These are phyloP conservation scores for Spathaspora sp. DNA, from an alignment of 1,139 yeast genomes.

Conservation along the genomic window DNA sequence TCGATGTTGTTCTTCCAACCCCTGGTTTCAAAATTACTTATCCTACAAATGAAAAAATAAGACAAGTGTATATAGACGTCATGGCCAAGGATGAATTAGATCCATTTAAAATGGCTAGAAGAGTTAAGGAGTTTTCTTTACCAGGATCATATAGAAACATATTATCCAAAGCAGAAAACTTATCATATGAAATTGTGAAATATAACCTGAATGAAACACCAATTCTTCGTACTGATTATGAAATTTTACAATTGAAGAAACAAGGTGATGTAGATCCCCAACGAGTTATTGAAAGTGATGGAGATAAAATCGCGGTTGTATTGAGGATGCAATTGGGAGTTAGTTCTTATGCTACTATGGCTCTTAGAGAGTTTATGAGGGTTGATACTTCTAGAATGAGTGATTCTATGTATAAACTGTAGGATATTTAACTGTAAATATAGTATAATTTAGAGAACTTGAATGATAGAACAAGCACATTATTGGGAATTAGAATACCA, in stretches of 20 bases:
- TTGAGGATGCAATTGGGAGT: slow-evolving; percentile 77
- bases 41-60: slow-evolving; percentile 66
- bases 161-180: slow-evolving; percentile 62
- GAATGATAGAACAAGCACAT: no score
- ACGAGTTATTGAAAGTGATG: slow-evolving; percentile 34
- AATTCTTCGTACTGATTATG: slow-evolving; percentile 79
- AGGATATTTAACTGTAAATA: no score
- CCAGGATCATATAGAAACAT: slow-evolving; percentile 86
- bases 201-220: slow-evolving; percentile 68
- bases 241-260: slow-evolving; percentile 51
- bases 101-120: slow-evolving; percentile 81
- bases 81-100: slow-evolving; percentile 85
- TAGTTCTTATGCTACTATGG: slow-evolving; percentile 97
- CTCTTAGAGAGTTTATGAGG: slow-evolving; percentile 87
- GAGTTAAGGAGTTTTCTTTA: slow-evolving; percentile 82
- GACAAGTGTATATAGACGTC: slow-evolving; percentile 61
- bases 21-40: slow-evolving; percentile 91
- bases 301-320: slow-evolving; percentile 64
- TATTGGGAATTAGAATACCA: no score
- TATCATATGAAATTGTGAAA: slow-evolving; percentile 63
- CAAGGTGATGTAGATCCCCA: slow-evolving; percentile 21
- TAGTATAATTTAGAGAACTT: no score
- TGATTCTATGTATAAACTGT: slow-evolving; percentile 9
- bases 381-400: slow-evolving; percentile 67
- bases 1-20: slow-evolving; percentile 86